Conservation (phyloP, 306 rosid species). For the Neltuma alba region DNA sequence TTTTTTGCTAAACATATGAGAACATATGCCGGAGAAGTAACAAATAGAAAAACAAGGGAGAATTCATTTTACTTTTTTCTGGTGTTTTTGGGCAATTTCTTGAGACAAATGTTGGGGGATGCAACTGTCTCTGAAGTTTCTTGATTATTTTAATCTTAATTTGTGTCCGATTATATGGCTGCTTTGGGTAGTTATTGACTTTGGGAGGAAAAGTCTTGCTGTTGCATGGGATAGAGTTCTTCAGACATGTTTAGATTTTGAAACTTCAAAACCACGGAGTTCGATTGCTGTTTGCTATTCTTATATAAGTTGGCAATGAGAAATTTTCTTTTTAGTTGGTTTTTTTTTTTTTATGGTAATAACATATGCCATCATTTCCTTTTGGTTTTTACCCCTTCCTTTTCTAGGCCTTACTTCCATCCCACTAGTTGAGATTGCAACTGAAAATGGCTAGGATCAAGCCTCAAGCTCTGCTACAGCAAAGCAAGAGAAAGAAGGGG, state of each 20-base stretch:
- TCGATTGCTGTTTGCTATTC: conserved; percentile 22
- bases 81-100: neutral
- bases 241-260: conserved; percentile 18
- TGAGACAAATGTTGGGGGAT: conserved; percentile 27
- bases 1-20: neutral
- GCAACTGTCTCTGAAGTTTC: conserved; percentile 27
- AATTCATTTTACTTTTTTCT: neutral
- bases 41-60: neutral
- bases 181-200: conserved; percentile 21
- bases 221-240: neutral
- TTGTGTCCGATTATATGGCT: conserved; percentile 19
- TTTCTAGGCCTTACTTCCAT: conserved; percentile 13
- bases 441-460: conserved; percentile 72
- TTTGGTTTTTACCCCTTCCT: neutral
- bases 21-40: neutral
- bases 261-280: conserved; percentile 16
- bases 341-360: conserved; percentile 1
- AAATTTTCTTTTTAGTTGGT: neutral
- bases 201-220: neutral
- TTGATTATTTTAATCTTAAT: conserved; percentile 37
- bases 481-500: conserved; percentile 81
- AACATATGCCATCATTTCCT: conserved; percentile 7
- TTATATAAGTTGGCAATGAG: neutral
- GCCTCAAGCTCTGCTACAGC: conserved; percentile 74
- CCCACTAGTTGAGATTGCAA: conserved; percentile 35